phyloP scores from a whole-genome alignment of 306 rosid species.

The Albizia julibrissin region DNA sequence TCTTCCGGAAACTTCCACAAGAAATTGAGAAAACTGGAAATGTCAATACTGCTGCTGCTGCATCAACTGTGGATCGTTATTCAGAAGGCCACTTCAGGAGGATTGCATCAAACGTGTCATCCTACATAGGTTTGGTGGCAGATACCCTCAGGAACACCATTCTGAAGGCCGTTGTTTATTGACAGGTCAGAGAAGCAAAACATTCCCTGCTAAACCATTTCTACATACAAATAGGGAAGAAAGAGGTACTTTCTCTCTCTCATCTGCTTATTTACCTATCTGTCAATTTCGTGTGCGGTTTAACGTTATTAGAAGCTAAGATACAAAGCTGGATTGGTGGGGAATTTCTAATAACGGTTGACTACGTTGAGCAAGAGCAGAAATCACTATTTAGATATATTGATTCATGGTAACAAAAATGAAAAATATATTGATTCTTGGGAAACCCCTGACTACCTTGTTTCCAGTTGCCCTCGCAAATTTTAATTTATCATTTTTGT shows the following conservation, averaged over 20 bases:
- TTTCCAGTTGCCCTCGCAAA: background rate
- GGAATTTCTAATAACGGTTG: background rate
- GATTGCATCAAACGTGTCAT: slow-evolving; percentile 83
- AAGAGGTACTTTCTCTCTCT: slow-evolving; percentile 63
- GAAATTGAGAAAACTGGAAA: slow-evolving; percentile 73
- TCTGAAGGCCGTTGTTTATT: slow-evolving; percentile 95
- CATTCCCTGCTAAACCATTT: slow-evolving; percentile 75
- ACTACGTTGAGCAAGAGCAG: background rate
- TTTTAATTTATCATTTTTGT: slow-evolving; percentile 2
- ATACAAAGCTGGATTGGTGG: background rate
- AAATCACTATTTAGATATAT: background rate
- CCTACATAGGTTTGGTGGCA: slow-evolving; percentile 86
- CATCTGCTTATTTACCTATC: background rate
- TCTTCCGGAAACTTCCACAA: slow-evolving; percentile 90
- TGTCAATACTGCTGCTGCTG: slow-evolving; percentile 33
- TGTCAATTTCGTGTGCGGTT: background rate
- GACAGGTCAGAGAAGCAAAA: slow-evolving; percentile 92
- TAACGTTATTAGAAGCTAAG: background rate
- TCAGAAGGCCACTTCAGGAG: slow-evolving; percentile 80
- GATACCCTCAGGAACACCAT: slow-evolving; percentile 82
- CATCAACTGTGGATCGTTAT: slow-evolving; percentile 61
- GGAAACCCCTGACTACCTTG: background rate
- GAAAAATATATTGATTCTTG: background rate
- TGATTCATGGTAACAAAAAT: background rate
- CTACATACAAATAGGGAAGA: slow-evolving; percentile 79